Evolutionary conservation across 768 basidiomycete species (phyloP).

Genomic region (Multifurca ochricompacta): DNA sequence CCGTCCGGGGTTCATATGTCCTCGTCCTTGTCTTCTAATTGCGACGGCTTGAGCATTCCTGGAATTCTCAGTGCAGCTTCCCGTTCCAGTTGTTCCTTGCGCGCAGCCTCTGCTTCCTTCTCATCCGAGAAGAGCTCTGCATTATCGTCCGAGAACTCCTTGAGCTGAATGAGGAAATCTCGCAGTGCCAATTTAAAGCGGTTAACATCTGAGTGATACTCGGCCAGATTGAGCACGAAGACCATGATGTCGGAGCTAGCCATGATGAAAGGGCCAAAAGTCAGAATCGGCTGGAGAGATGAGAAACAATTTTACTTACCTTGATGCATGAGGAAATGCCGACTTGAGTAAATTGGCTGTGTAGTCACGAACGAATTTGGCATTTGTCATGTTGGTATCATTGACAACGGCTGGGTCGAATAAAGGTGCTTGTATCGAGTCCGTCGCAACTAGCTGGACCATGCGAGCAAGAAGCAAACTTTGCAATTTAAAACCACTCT

Average conservation of each 20-base stretch:
- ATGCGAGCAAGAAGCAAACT: conserved; percentile 86
- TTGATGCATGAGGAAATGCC: conserved; percentile 90
- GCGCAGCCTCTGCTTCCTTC: conserved; percentile 78
- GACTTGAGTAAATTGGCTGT: conserved; percentile 76
- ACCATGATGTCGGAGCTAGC: conserved; percentile 59
- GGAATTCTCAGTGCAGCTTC: conserved; percentile 89
- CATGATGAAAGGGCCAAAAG: neutral
- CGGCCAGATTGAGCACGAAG: conserved; percentile 61
- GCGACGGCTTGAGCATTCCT: conserved; percentile 96
- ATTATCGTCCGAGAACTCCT: conserved; percentile 95
- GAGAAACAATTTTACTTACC: conserved; percentile 40
- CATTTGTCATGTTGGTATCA: conserved; percentile 68
- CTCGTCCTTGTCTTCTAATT: conserved; percentile 90
- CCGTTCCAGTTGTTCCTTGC: conserved; percentile 74
- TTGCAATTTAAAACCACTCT: conserved; percentile 97
- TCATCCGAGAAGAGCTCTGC: conserved; percentile 90
- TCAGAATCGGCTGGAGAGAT: neutral
- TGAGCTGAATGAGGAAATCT: conserved; percentile 96
- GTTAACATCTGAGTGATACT: conserved; percentile 71
- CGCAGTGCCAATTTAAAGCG: conserved; percentile 91
- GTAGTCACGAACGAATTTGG: conserved; percentile 76
- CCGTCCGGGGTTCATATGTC: conserved; percentile 45
- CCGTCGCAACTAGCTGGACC: conserved; percentile 85
- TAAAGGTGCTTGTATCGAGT: conserved; percentile 72
- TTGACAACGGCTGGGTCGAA: conserved; percentile 70